phyloP scores from a whole-genome alignment of 208 protist species.

The Trypanosoma conorhini region DNA sequence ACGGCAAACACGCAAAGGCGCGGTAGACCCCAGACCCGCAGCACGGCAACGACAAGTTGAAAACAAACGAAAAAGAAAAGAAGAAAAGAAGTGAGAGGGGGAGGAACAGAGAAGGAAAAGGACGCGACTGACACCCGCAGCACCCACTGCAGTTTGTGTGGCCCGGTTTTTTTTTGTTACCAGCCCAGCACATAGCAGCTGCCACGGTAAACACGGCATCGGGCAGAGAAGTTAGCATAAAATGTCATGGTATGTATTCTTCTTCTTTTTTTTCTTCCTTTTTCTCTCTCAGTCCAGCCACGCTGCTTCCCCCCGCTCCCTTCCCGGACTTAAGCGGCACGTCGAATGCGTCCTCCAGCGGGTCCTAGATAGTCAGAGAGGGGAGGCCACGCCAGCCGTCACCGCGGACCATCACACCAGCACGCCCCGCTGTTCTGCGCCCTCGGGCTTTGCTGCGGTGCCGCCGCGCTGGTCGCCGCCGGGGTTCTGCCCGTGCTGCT shows the following conservation, averaged over 20 bases:
- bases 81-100: slow-evolving; percentile 2
- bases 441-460: slow-evolving; percentile 3
- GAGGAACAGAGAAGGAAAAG: not conserved
- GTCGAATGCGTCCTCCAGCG: too few species aligned
- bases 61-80: slow-evolving; percentile 15
- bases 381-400: not conserved
- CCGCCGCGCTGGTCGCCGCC: not conserved
- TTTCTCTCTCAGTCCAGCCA: not conserved
- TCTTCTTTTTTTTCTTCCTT: not conserved
- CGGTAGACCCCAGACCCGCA: too few species aligned
- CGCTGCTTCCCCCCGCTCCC: not conserved
- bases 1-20: too few species aligned
- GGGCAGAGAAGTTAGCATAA: not conserved
- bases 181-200: not conserved
- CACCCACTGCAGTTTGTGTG: not conserved
- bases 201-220: not conserved
- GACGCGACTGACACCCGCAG: not conserved
- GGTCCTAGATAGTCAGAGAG: not conserved
- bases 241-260: not conserved
- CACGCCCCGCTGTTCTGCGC: slow-evolving; percentile 38
- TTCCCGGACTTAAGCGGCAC: not conserved
- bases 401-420: slow-evolving; percentile 41
- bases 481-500: slow-evolving; percentile 19
- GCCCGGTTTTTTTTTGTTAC: not conserved
- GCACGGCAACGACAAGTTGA: too few species aligned